phyloP scores from a whole-genome alignment of 2,329 filamentous ascomycete species.

The Cercospora sesami region DNA sequence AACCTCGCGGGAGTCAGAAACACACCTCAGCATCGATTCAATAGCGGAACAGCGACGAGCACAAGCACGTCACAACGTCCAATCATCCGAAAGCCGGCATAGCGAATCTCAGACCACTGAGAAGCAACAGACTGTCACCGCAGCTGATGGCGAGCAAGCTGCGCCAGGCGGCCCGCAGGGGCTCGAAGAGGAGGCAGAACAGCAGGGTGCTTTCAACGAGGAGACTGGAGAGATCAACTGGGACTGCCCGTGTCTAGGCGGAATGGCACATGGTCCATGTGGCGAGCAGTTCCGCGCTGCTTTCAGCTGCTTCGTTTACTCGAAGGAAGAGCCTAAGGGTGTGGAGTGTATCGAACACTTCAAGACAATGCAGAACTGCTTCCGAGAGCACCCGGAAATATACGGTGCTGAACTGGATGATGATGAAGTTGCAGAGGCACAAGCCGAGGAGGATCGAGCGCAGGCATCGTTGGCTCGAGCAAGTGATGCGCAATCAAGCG shows the following conservation, averaged over 20 bases:
- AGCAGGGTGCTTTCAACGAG: constrained; percentile 93
- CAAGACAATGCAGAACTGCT: constrained; percentile 97
- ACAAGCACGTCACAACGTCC: constrained; percentile 29
- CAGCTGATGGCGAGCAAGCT: constrained; percentile 27
- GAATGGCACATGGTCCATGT: constrained; percentile 95
- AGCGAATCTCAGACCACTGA: constrained; percentile 19
- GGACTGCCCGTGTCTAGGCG: constrained; percentile 96
- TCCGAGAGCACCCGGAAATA: constrained; percentile 85
- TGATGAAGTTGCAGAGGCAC: constrained; percentile 58
- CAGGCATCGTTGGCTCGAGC: constrained; percentile 11
- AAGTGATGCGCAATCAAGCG: constrained; percentile 8
- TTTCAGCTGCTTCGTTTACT: constrained; percentile 98
- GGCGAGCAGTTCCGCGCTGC: constrained; percentile 93
- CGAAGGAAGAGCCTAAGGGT: constrained; percentile 82
- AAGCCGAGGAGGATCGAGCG: constrained; percentile 27
- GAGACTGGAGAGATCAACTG: constrained; percentile 99
- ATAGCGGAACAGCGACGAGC: constrained; percentile 46
- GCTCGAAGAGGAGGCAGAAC: constrained; percentile 76
- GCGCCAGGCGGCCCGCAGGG: constrained; percentile 49
- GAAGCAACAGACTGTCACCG: constrained; percentile 19
- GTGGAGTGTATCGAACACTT: constrained; percentile 40
- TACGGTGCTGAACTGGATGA: constrained; percentile 87
- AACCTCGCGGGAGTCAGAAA: constrained; percentile 45
- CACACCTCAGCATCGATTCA: constrained; percentile 48
- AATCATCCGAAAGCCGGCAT: constrained; percentile 12